Evolutionary conservation across 2,329 filamentous ascomycete species (phyloP).

Genomic region (Clonostachys byssicola): DNA sequence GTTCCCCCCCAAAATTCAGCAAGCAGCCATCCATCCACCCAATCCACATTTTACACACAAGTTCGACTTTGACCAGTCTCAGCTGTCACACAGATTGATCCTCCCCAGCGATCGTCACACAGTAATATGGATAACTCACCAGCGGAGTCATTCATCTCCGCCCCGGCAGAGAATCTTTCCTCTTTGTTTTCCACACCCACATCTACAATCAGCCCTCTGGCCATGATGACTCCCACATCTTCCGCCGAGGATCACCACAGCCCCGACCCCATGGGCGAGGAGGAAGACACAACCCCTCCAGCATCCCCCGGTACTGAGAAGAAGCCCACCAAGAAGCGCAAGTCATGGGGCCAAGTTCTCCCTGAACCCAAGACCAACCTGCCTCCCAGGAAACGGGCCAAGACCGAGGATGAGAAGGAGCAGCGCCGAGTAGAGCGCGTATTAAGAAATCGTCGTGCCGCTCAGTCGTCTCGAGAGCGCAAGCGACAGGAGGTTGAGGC

Average conservation of each 20-base stretch:
- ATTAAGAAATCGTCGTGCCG: conserved; percentile 90
- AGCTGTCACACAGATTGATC: not conserved
- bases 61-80: not conserved
- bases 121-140: conserved; percentile 51
- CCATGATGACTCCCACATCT: conserved; percentile 41
- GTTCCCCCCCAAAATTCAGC: not conserved
- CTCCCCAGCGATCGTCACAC: too few relatives aligned
- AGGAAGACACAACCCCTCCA: conserved; percentile 2
- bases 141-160: conserved; percentile 48
- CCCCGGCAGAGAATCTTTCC: conserved; percentile 41
- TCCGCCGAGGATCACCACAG: conserved; percentile 13
- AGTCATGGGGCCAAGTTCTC: conserved; percentile 97
- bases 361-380: conserved; percentile 96
- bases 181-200: conserved; percentile 38
- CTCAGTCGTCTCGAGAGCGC: conserved; percentile 92
- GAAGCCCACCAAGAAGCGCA: conserved; percentile 86
- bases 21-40: not conserved
- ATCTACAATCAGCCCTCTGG: conserved; percentile 36
- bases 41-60: not conserved
- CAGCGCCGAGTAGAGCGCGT: conserved; percentile 96
- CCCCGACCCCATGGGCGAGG: conserved; percentile 6
- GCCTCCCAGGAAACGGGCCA: conserved; percentile 92
- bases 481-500: conserved; percentile 87
- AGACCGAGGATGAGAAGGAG: conserved; percentile 98
- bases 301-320: conserved; percentile 41